A percentile compares a stretch with the other conserved stretches of the same genome.
Evolutionary conservation across 2,329 filamentous ascomycete species (phyloP).

Genomic region (Exophiala sp.): DNA sequence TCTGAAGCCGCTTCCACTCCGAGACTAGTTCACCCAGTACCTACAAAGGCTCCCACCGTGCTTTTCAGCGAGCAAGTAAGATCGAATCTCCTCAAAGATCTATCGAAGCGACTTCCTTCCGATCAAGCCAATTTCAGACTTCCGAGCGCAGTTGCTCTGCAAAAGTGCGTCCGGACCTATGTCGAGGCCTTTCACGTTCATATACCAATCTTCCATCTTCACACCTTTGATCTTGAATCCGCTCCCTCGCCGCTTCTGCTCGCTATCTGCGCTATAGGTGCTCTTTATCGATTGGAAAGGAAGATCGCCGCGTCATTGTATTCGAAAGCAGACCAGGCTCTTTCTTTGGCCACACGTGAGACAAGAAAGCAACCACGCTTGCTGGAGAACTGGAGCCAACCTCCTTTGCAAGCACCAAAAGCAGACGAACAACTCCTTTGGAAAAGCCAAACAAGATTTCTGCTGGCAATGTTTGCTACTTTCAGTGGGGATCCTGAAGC

Average conservation of each 20-base stretch:
- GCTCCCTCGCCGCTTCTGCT: conserved; percentile 33
- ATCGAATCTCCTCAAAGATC: conserved; percentile 17
- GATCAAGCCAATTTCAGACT: conserved; percentile 10
- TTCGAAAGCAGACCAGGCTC: conserved; percentile 15
- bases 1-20: not conserved
- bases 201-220: conserved; percentile 35
- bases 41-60: conserved; percentile 7
- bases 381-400: conserved; percentile 17
- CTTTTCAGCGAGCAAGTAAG: conserved; percentile 21
- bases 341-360: conserved; percentile 1
- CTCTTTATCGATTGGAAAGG: conserved; percentile 33
- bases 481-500: conserved; percentile 30
- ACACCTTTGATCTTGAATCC: conserved; percentile 30
- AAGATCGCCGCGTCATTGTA: conserved; percentile 29
- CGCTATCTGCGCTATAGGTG: conserved; percentile 37
- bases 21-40: conserved; percentile 1
- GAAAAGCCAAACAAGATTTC: conserved; percentile 32
- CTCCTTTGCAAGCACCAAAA: conserved; percentile 1
- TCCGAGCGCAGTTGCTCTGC: conserved; percentile 23
- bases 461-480: conserved; percentile 31
- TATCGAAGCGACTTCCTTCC: conserved; percentile 8
- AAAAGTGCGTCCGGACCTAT: conserved; percentile 32
- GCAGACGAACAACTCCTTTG: conserved; percentile 27
- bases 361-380: conserved; percentile 9
- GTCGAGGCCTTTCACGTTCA: conserved; percentile 35